Evolutionary conservation across 2,329 filamentous ascomycete genomes (phyloP).

Genomic region (Pyricularia grisea): DNA sequence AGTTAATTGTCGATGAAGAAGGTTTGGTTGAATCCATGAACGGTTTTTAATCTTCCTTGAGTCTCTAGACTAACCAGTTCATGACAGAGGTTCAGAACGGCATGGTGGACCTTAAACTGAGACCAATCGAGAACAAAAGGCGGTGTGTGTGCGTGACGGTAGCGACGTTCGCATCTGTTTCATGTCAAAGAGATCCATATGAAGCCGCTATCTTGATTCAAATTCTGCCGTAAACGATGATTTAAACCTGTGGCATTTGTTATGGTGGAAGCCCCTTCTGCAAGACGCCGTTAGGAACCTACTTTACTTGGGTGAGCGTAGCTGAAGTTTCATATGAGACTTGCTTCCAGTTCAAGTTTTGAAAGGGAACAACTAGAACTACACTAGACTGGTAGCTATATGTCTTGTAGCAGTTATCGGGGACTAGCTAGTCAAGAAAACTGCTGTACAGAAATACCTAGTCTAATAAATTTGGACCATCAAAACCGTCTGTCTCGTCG

Average conservation of each 20-base stretch:
- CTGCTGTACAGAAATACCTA: neutral
- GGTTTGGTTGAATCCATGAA: neutral
- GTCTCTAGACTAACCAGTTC: neutral
- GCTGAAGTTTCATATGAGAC: neutral
- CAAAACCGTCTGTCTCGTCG: neutral
- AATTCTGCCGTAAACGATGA: neutral
- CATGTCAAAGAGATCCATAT: neutral
- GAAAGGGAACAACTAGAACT: neutral
- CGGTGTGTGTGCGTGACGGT: neutral
- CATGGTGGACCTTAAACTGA: neutral
- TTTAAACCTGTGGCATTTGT: neutral
- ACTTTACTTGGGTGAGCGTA: too few species aligned
- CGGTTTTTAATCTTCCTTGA: neutral
- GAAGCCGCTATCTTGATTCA: neutral
- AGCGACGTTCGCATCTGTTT: neutral
- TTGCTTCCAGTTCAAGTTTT: neutral
- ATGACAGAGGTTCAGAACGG: neutral
- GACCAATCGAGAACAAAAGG: neutral
- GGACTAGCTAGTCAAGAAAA: neutral
- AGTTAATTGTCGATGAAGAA: neutral
- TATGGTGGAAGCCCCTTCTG: neutral
- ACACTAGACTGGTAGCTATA: too few species aligned
- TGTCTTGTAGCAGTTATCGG: too few species aligned
- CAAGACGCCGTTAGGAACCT: neutral
- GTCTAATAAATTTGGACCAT: neutral